Percentiles rank a stretch among this genome's conserved stretches.
These are phyloP conservation scores for Fennellomyces sp. DNA, from an alignment of 371 early-diverging fungal species.

Conservation along the genomic window DNA sequence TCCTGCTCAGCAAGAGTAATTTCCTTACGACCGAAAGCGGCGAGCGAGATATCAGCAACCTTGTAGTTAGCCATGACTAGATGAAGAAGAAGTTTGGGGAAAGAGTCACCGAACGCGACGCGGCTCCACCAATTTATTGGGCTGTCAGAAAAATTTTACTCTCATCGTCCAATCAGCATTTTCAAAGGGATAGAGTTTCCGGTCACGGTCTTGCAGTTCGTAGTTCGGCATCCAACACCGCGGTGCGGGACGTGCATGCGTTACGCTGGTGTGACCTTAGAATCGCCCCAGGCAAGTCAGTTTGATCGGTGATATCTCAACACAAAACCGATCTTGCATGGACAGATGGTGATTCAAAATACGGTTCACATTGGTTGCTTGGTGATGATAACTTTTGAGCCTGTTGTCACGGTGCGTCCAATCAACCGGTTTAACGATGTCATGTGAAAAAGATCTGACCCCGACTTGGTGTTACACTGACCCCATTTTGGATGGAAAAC, in stretches of 20 bases:
- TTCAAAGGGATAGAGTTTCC: not conserved
- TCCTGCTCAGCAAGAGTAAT: slow-evolving; percentile 85
- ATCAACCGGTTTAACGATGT: not conserved
- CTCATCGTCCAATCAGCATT: not conserved
- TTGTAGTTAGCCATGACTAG: slow-evolving; percentile 37
- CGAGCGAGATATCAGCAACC: slow-evolving; percentile 90
- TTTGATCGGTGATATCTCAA: not conserved
- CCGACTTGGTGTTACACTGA: not conserved
- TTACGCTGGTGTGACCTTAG: too few relatives aligned
- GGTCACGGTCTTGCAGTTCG: not conserved
- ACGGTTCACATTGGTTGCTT: too few relatives aligned
- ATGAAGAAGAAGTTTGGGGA: not conserved
- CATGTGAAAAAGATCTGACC: not conserved
- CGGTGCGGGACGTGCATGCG: too few relatives aligned
- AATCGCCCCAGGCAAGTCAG: not conserved
- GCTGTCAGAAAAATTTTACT: slow-evolving; percentile 1
- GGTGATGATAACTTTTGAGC: not conserved
- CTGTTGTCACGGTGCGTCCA: not conserved
- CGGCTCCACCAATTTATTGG: not conserved
- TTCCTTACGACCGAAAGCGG: slow-evolving; percentile 59
- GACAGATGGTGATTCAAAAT: too few relatives aligned
- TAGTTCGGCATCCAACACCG: not conserved
- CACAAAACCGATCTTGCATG: not conserved
- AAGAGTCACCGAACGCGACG: not conserved
- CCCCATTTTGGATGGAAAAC: not conserved